These are phyloP conservation scores for Trametes cingulata DNA, from an alignment of 768 basidiomycete genomes.

Conservation along the genomic window DNA sequence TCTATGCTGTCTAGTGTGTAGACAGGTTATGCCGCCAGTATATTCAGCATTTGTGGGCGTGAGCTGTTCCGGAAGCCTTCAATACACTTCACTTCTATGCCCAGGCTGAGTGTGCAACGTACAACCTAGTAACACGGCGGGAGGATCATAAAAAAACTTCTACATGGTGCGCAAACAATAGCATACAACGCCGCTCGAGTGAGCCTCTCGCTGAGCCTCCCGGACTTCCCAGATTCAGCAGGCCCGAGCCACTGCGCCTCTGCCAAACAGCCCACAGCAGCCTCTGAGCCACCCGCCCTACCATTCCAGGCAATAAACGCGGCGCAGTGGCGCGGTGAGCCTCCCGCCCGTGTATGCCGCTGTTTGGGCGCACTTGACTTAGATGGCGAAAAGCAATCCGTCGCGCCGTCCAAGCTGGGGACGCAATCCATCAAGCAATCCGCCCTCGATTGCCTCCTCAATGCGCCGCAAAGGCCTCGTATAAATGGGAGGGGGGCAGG, in stretches of 20 bases:
- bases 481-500: constrained; percentile 5
- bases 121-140: too few species aligned
- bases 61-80: too few species aligned
- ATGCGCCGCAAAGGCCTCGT: not conserved
- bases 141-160: too few species aligned
- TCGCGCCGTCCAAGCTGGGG: not conserved
- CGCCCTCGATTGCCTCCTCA: not conserved
- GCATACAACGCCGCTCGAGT: not conserved
- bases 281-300: constrained; percentile 15
- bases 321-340: constrained; percentile 9
- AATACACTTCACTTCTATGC: too few species aligned
- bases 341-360: constrained; percentile 12
- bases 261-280: constrained; percentile 14
- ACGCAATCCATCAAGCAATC: constrained; percentile 20
- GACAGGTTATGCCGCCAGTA: too few species aligned
- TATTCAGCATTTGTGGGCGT: too few species aligned
- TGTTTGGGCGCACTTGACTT: constrained; percentile 15
- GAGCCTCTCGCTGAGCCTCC: not conserved
- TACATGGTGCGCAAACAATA: not conserved
- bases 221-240: not conserved
- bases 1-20: too few species aligned
- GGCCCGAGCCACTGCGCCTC: constrained; percentile 13
- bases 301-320: constrained; percentile 16
- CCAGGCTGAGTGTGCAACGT: too few species aligned
- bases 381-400: constrained; percentile 22